Base-by-base conservation (phyloP, 257 asterid genomes). In the Gynochthodes officinalis region DNA sequence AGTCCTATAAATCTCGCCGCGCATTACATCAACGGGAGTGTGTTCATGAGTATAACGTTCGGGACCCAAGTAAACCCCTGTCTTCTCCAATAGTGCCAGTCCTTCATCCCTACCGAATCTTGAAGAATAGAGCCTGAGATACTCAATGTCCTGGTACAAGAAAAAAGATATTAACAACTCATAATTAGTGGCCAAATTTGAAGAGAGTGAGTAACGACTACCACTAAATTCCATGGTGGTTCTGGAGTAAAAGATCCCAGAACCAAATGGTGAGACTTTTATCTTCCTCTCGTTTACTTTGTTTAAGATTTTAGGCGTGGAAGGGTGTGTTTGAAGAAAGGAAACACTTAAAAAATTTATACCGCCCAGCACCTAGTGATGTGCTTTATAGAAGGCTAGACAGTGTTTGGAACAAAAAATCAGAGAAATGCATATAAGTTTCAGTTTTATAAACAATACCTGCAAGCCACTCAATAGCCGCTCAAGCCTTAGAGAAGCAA, bases 381-480 rank as follows among this genome's bases (percentile, higher is more conserved):
- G 9, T 35, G 39, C 35, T 32, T 71, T 21, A 11, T 55, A 39
- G 16, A 43, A 71, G 67, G 40, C 33, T 42, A n/a, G 54, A 37
- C 18, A 4, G 46, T 18, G 32, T 28, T 9, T 30, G 46, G 1
- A 16, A 18, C 7, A 7, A n/a, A 40, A 42, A 19, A 43, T 5
- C 4, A 27, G 61, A 35, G 14, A 63, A 19, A 0, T 43, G 62
- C 4, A 12, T 8, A 25, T 10, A 58, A 12, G 32, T 40, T 53
- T 49, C 70, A 73, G 25, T 5, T n/a, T 59, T 5, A 30, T 48
- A 33, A 63, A 9, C 35, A 65, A n/a, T 81, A 95, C 99, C 98
- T 92, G 98, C 76, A 95, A 79, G 58, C 99, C 98, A 81, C 99
- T 90, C 75, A 90, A 82, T 68, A 95, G 99, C 70, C 98, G 86